Base-by-base conservation (phyloP, 805 yeast genomes). In the Wickerhamiella sergipiensis region DNA sequence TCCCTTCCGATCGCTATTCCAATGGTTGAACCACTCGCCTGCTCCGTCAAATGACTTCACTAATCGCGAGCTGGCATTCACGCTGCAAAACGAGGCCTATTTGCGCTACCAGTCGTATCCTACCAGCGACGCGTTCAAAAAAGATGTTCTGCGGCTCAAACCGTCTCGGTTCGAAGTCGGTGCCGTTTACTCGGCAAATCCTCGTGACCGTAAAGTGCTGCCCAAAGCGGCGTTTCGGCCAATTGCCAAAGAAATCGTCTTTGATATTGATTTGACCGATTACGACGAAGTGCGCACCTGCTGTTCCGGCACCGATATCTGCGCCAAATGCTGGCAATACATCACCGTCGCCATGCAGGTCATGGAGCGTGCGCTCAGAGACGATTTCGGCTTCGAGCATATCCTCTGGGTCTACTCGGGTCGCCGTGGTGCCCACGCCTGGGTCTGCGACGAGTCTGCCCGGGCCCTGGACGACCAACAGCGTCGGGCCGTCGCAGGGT, bases 351-450 rank as follows among this genome's bases (percentile, higher is more conserved):
- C 97, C 1, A 78, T 88, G 52, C 76, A 79, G 59, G 78, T 89
- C 46, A 69, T 92, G 53, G 85, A 84, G 53, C 62, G 65, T 1
- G 83, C 95, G 0, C 71, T 92, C 49, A 70, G 78, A 49, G 87
- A 86, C 48, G 97, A 90, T 66, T 92, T 92, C 67, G 97, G 96
- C 0, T 89, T 85, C 65, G 70, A 79, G 53, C 81, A 86, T 65
- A 71, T 87, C 62, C 72, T 92, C 47, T 92, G 97, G 97, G 95
- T 90, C 4, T 92, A 86, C 63, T 87, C 96, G 0, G 98, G 98
- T 46, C 83, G 98, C 73, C 85, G 98, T 76, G 98, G 98, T 66
- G 95, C 94, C 15, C 98, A 92, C 73, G 94, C 97, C 61, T 92
- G 98, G 98, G 75, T 92, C 22, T 85, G 95, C 66, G 98, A 92